Base-by-base conservation (phyloP, 2,329 filamentous ascomycete genomes). In the Fonsecaea pugnacius region DNA sequence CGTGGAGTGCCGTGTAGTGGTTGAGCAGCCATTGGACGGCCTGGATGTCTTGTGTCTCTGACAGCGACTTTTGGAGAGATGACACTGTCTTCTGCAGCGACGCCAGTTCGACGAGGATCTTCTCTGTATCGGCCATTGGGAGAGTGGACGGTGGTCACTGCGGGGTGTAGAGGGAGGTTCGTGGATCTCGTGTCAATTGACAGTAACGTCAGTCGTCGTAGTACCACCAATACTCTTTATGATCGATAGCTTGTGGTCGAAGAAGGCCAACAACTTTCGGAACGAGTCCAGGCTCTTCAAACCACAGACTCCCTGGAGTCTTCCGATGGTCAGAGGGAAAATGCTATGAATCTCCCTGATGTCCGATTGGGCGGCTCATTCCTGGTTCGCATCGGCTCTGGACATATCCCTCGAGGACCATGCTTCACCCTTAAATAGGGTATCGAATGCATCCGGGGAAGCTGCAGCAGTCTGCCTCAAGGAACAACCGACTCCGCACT, bases 1-100 rank as follows among this genome's bases (percentile, higher is more conserved):
- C 63, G 43, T 65, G 63, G 14, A 65, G 58, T 16, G 63, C 63
- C 14, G 63, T 65, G 53, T 65, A 65, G 38, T 62, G 63, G 21
- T 65, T 62, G n/a, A 65, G 56, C 4, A 65, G 53, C 51, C 46
- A 55, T 56, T 62, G 63, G 36, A 65, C 35, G 9, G 63, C 63
- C 48, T 65, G 62, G 38, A 64, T 61, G 57, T 64, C 62, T 43
- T 56, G 53, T 10, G 53, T 56, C 24, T 60, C 30, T 32, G 57
- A 51, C 10, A 64, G 38, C 18, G 56, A 56, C 12, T 27, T 50
- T 30, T 61, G 62, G n/a, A 64, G 62, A 12, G 56, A 53, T 7
- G n/a, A 27, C 27, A 64, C 46, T 5, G 40, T 48, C 2, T n/a
- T 27, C n/a, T 55, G 56, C 30, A 64, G 36, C 46, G 62, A 53